Percentiles rank a stretch among this genome's conserved stretches.
Conservation (phyloP, 805 yeast genomes). For the Candida krabiensis region DNA sequence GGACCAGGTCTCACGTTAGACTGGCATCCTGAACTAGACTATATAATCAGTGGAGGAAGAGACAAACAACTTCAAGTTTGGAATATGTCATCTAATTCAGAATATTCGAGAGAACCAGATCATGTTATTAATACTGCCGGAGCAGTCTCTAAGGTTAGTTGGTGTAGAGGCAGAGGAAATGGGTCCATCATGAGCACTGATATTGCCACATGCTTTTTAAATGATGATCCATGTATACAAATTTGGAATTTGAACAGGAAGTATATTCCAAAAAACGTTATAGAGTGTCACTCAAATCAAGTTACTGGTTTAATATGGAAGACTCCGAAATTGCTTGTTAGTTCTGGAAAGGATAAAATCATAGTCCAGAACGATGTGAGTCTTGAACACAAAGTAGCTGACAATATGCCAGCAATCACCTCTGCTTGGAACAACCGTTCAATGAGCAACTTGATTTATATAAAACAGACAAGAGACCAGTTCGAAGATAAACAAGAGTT, state of each 20-base stretch:
- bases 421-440: constrained; percentile 57
- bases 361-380: constrained; percentile 50
- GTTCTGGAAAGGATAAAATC: constrained; percentile 50
- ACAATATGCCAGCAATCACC: constrained; percentile 51
- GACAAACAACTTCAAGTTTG: constrained; percentile 81
- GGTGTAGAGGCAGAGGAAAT: constrained; percentile 51
- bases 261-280: constrained; percentile 62
- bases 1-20: constrained; percentile 88
- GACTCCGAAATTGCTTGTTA: constrained; percentile 44
- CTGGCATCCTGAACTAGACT: constrained; percentile 84
- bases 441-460: constrained; percentile 47
- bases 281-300: constrained; percentile 48
- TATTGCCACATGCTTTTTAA: constrained; percentile 70
- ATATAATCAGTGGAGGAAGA: constrained; percentile 88
- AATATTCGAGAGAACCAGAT: constrained; percentile 55
- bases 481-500: constrained; percentile 29
- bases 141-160: constrained; percentile 73
- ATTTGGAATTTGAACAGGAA: constrained; percentile 71
- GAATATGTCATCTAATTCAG: constrained; percentile 49
- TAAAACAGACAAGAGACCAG: constrained; percentile 49
- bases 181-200: constrained; percentile 54
- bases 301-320: constrained; percentile 61
- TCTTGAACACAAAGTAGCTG: constrained; percentile 42
- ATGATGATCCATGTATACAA: constrained; percentile 69
- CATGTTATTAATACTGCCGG: constrained; percentile 71